Conservation (phyloP, 2,329 filamentous ascomycete species). For the Thelonectria rubi region DNA sequence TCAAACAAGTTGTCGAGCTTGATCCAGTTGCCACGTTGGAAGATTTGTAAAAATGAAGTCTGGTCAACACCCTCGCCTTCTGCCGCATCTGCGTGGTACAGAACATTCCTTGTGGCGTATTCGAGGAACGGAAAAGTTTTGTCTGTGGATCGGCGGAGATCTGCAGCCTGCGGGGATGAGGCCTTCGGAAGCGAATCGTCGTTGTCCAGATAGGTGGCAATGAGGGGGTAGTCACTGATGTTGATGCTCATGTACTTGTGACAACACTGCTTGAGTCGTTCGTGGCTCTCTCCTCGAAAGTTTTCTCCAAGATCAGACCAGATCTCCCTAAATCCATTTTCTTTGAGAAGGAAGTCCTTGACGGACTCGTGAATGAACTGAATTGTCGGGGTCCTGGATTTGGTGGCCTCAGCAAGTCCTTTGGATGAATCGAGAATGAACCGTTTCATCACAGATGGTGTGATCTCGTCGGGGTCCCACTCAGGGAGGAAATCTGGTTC, state of each 20-base stretch:
- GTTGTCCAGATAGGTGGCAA: neutral
- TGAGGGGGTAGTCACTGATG: neutral
- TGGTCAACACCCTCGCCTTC: neutral
- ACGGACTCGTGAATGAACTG: slow-evolving; percentile 15
- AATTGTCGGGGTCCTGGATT: neutral
- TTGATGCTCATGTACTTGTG: slow-evolving; percentile 16
- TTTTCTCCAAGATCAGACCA: slow-evolving; percentile 26
- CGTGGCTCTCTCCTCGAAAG: slow-evolving; percentile 10
- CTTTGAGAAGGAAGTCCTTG: slow-evolving; percentile 28
- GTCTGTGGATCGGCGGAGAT: neutral
- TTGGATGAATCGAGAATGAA: neutral
- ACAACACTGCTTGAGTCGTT: slow-evolving; percentile 21
- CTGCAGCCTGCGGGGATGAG: neutral
- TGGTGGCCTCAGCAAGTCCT: slow-evolving; percentile 3
- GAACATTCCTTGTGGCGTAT: slow-evolving; percentile 22
- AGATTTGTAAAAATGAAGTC: neutral
- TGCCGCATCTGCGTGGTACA: slow-evolving; percentile 23
- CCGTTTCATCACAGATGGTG: neutral
- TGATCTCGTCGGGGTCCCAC: neutral
- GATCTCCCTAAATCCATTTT: slow-evolving; percentile 39
- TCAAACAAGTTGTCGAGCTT: neutral
- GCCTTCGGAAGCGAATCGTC: neutral
- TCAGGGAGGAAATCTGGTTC: neutral
- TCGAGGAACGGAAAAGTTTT: slow-evolving; percentile 23
- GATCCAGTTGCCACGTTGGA: neutral